These are phyloP conservation scores for Salix suchowensis DNA, from an alignment of 345 rosid species.

Conservation along the genomic window DNA sequence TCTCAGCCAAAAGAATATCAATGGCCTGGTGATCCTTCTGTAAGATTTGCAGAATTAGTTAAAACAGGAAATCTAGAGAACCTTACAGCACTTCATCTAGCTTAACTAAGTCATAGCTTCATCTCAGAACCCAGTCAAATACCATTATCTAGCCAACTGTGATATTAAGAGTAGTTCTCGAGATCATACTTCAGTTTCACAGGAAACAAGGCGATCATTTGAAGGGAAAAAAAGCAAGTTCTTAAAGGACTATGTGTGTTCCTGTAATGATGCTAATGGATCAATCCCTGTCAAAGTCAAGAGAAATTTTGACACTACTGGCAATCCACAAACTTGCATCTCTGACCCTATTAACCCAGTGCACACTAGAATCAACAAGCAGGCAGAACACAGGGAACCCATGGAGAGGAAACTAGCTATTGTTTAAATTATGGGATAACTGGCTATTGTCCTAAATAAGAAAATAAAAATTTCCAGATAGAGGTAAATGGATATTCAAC, in stretches of 20 bases:
- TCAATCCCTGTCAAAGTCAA: not conserved
- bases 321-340: not conserved
- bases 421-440: not conserved
- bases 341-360: not conserved
- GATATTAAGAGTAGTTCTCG: not conserved
- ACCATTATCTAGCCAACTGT: not conserved
- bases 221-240: not conserved
- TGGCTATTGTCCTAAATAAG: not conserved
- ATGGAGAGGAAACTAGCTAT: not conserved
- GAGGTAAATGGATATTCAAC: not conserved
- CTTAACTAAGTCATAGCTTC: not conserved
- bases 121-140: not conserved
- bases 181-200: not conserved
- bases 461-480: not conserved
- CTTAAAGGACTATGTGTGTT: not conserved
- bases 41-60: slow-evolving; percentile 14
- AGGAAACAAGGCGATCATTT: not conserved
- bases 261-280: not conserved
- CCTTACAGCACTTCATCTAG: not conserved
- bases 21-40: slow-evolving; percentile 99
- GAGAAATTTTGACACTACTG: not conserved
- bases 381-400: not conserved
- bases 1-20: slow-evolving; percentile 94
- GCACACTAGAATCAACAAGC: not conserved
- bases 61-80: slow-evolving; percentile 11